Percentiles rank a stretch among this genome's conserved stretches.
Conservation (phyloP, 306 rosid genomes). For the Rosa rugosa region DNA sequence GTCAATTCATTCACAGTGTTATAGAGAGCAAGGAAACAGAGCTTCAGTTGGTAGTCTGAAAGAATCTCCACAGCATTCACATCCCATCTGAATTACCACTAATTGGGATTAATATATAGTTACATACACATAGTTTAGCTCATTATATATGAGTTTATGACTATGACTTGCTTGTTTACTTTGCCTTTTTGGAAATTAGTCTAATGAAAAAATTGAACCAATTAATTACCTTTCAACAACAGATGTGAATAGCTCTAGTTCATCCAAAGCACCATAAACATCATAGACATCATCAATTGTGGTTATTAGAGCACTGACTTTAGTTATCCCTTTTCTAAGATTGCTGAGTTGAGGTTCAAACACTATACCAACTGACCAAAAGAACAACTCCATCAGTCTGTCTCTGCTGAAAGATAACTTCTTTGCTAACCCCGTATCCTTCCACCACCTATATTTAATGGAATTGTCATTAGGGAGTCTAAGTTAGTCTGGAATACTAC, state of each 20-base stretch:
- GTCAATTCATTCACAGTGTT: slow-evolving; percentile 56
- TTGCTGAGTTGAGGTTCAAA: slow-evolving; percentile 39
- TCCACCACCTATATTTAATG: slow-evolving; percentile 58
- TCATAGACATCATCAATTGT: slow-evolving; percentile 56
- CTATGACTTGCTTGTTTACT: neutral
- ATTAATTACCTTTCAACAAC: slow-evolving; percentile 45
- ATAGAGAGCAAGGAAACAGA: slow-evolving; percentile 60
- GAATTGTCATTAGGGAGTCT: too few relatives aligned
- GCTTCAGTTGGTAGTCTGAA: slow-evolving; percentile 48
- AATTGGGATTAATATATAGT: neutral
- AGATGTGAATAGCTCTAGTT: slow-evolving; percentile 45
- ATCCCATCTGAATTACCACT: slow-evolving; percentile 50
- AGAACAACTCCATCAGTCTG: slow-evolving; percentile 51
- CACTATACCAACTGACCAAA: slow-evolving; percentile 49
- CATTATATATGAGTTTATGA: neutral
- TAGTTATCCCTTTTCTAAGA: slow-evolving; percentile 45
- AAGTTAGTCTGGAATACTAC: too few relatives aligned
- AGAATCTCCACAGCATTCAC: slow-evolving; percentile 35
- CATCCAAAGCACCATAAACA: slow-evolving; percentile 53
- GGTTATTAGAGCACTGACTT: slow-evolving; percentile 40
- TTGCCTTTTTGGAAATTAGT: neutral
- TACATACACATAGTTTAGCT: neutral
- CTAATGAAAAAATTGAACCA: neutral
- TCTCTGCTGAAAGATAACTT: slow-evolving; percentile 50
- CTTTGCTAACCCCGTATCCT: slow-evolving; percentile 37